Conservation (phyloP, 2,329 filamentous ascomycete genomes). For the Cylindrodendrum hubeiense region DNA sequence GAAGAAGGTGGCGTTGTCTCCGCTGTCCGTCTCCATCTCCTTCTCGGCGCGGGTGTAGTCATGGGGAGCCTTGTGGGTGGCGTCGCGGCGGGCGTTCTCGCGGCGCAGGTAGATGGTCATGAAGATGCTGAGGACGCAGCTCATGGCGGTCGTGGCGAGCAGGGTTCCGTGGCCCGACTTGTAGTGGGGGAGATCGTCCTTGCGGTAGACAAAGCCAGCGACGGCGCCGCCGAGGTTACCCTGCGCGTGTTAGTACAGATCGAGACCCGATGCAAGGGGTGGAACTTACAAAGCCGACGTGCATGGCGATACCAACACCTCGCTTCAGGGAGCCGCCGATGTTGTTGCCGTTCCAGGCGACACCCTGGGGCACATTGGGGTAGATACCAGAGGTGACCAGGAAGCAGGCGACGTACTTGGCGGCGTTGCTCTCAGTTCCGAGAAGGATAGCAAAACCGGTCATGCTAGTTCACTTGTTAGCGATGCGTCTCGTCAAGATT, state of each 20-base stretch:
- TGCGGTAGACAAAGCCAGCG: conserved; percentile 50
- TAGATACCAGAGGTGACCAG: conserved; percentile 57
- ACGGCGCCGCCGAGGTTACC: conserved; percentile 53
- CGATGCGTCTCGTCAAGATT: too few relatives aligned
- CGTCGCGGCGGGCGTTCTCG: conserved; percentile 68
- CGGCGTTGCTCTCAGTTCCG: conserved; percentile 49
- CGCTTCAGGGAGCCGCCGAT: conserved; percentile 68
- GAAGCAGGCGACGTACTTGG: conserved; percentile 63
- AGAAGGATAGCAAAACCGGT: conserved; percentile 50
- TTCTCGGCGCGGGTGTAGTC: conserved; percentile 68
- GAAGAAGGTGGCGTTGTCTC: conserved; percentile 69
- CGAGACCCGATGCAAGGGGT: not conserved
- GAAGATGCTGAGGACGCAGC: conserved; percentile 60
- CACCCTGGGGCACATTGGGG: conserved; percentile 66
- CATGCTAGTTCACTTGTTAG: conserved; percentile 43
- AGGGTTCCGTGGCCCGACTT: conserved; percentile 71
- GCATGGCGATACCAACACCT: conserved; percentile 68
- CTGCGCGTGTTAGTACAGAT: conserved; percentile 34
- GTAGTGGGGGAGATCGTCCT: conserved; percentile 64
- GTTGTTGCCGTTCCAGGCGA: conserved; percentile 72
- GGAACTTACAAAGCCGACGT: conserved; percentile 58
- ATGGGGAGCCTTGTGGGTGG: conserved; percentile 58
- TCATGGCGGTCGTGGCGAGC: conserved; percentile 66
- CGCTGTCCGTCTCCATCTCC: conserved; percentile 63
- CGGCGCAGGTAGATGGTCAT: conserved; percentile 70